Evolutionary conservation across 2,329 filamentous ascomycete genomes (phyloP), one percentile per base, ranked within the genome.

Genomic region (Colletotrichum magnum): DNA sequence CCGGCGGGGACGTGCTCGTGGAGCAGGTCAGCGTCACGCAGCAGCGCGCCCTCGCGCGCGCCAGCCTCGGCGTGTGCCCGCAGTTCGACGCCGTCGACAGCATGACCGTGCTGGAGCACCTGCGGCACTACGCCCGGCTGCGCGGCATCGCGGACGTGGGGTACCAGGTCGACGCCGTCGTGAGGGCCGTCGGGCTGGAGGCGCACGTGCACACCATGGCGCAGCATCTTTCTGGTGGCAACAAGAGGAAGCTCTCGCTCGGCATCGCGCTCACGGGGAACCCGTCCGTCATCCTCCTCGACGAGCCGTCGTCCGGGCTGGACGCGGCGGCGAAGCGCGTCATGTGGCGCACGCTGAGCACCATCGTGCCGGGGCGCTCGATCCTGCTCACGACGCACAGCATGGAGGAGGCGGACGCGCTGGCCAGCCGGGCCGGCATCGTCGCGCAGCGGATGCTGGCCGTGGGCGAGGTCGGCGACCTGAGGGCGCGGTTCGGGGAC

Each of bases 241-340:
- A 97, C 82, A 97, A 97, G 83, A 87, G 95, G 16, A 98, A 98
- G 80, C 84, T 98, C 1, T 94, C 90, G 15, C 86, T 98, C 0
- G 95, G 93, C 1, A 97, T 98, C 61, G 95, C 95, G 0, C 84
- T 98, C 0, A 97, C 97, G 87, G 95, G 95, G 2, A 97, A 98
- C 74, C 95, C 95, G 0, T 89, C 91, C 0, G 94, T 97, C 0
- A 84, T 98, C 0, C 85, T 98, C 0, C 90, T 98, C 2, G 95
- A 98, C 76, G 95, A 98, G 77, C 95, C 95, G 0, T 93, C 89
- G 0, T 94, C 92, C 0, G 94, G 95, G 1, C 93, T 98, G 83
- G 95, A 98, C 74, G 94, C 95, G 0, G 94, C 94, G 0, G 92
- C 94, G 0, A 98, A 98, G 79, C 88, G 95, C 43, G 88, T 97